Base-by-base conservation (phyloP, 306 rosid genomes). In the Trifolium repens region DNA sequence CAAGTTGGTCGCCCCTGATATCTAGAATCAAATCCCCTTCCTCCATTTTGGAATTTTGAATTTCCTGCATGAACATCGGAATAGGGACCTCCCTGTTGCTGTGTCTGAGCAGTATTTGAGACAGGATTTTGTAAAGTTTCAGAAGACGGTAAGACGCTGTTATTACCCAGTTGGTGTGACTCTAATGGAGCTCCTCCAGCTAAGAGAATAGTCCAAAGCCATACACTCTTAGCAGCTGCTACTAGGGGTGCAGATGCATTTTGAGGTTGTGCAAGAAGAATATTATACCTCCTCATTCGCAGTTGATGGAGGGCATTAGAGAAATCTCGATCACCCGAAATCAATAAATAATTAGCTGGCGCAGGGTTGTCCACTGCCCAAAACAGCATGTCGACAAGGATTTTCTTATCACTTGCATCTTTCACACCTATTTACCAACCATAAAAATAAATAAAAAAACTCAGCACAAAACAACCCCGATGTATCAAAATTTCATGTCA, bases 331-430 rank as follows among this genome's bases (percentile, higher is more conserved):
- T 93, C 98, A 9, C 98, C 98, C 17, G 98, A 93, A 75, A 93
- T 93, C 34, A 93, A 82, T 60, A 93, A 75, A 78, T 88, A 93
- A 76, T 91, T 93, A 12, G 94, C 97, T 40, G 98, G 98, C 5
- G 98, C 96, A 13, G 97, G 87, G 75, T 93, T 93, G 76, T 93
- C 98, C 78, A 93, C 97, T 9, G 98, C 98, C 98, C 98, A 93
- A 49, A 93, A 91, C 72, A 93, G 72, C 98, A 93, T 93, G 71
- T 93, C 98, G 3, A 93, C 98, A 34, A 93, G 87, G 75, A 93
- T 93, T 84, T 93, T 93, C 89, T 93, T 91, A 67, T 93, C 98
- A 35, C 97, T 93, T 9, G 98, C 96, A 24, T 93, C 98, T 72
- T 93, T 93, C 75, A 91, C 94, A 24, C 97, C 98, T 93, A 80